These are phyloP conservation scores for Trichocladium antarcticum DNA, from an alignment of 495 filamentous ascomycete genomes.

Conservation along the genomic window DNA sequence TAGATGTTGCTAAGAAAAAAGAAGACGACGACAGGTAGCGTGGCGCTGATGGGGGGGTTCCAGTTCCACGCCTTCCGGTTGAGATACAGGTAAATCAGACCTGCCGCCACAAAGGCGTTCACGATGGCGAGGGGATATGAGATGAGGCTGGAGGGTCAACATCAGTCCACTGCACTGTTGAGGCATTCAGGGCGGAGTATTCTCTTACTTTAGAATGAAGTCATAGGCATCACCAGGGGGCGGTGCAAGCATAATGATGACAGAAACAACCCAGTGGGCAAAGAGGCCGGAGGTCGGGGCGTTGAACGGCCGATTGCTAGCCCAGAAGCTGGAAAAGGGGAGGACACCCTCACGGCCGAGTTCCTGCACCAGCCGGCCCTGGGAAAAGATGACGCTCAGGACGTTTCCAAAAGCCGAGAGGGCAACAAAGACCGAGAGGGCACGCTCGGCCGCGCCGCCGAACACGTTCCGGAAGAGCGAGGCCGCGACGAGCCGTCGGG, in stretches of 20 bases:
- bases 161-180: too few species aligned
- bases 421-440: conserved; percentile 59
- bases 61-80: conserved; percentile 34
- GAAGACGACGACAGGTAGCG: conserved; percentile 35
- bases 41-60: conserved; percentile 35
- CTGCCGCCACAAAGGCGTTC: conserved; percentile 47
- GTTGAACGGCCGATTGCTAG: conserved; percentile 54
- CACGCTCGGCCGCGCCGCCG: conserved; percentile 44
- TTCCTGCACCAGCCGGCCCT: conserved; percentile 54
- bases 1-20: conserved; percentile 41
- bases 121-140: conserved; percentile 51
- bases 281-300: conserved; percentile 51
- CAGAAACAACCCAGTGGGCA: conserved; percentile 49
- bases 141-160: conserved; percentile 42
- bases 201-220: conserved; percentile 51
- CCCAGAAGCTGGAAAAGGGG: conserved; percentile 51
- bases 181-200: neutral
- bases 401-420: conserved; percentile 65
- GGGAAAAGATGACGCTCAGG: conserved; percentile 56
- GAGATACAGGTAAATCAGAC: conserved; percentile 47
- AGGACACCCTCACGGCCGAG: conserved; percentile 55
- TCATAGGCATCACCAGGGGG: conserved; percentile 55
- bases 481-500: conserved; percentile 51
- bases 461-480: conserved; percentile 59
- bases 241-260: conserved; percentile 51